A percentile compares a stretch with the other conserved stretches of the same genome.
Evolutionary conservation across 2,329 filamentous ascomycete genomes (phyloP).

Genomic region (Colletotrichum paranaense): DNA sequence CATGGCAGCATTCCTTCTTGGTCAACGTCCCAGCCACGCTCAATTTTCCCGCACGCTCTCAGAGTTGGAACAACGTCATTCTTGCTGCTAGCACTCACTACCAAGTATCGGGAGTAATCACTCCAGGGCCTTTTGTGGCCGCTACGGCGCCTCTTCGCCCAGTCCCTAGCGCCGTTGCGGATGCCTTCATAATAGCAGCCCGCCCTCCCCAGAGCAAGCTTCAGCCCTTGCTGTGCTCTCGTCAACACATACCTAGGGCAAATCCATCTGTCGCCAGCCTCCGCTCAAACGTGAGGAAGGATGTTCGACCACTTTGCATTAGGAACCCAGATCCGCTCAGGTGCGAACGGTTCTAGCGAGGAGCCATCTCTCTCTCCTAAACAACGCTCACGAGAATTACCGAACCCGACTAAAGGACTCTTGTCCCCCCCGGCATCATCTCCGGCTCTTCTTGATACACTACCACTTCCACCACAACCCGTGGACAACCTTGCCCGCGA

Average conservation of each 20-base stretch:
- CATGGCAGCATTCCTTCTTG: conserved; percentile 10
- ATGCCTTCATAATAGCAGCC: conserved; percentile 34
- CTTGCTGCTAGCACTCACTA: conserved; percentile 5
- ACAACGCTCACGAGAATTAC: conserved; percentile 17
- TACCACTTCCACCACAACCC: neutral
- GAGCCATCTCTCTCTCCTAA: conserved; percentile 25
- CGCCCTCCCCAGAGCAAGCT: neutral
- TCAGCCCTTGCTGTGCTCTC: neutral
- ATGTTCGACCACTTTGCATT: conserved; percentile 32
- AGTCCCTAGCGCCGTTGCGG: conserved; percentile 21
- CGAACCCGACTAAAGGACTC: neutral
- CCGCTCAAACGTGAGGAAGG: neutral
- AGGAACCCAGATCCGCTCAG: conserved; percentile 24
- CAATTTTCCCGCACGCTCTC: neutral
- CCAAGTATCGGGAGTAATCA: conserved; percentile 4
- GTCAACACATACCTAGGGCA: neutral
- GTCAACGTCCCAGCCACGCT: neutral
- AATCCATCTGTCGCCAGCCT: neutral
- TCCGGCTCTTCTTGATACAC: neutral
- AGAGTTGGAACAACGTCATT: conserved; percentile 23
- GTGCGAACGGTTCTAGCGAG: neutral
- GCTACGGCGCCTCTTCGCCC: conserved; percentile 20
- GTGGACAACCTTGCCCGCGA: conserved; percentile 26
- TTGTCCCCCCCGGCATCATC: neutral
- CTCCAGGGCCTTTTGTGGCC: conserved; percentile 28